Evolutionary conservation across 176 grass and related monocot species (phyloP), one percentile per base, ranked within the genome.

Genomic region (Ensete ventricosum): DNA sequence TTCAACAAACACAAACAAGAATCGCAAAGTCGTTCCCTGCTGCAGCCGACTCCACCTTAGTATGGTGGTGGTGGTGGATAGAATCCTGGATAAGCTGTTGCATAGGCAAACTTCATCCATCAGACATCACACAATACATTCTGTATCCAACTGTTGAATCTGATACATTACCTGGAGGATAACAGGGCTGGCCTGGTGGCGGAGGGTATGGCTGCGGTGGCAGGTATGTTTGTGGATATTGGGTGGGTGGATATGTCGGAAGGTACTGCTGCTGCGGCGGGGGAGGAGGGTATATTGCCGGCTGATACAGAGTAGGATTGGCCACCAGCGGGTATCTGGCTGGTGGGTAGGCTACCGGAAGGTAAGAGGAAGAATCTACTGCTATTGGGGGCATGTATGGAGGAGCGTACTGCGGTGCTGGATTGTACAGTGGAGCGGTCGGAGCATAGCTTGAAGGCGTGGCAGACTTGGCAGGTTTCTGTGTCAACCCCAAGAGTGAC

Each of bases 61-160:
- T 74, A 74, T 17, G 72, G 72, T 16, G 52, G 72, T 16, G 52
- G 72, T 29, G 72, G 72, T 34, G 72, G 72, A 57, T 71, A 53
- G 69, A 71, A 2, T n/a, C 48, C 69, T 2, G 34, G 69, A 34
- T 57, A 74, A 74, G 72, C 51, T 34, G 53, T 53, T 57, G 72
- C 72, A 57, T 16, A 12, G 1, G 57, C 7, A 29, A 57, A 55
- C 4, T 25, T 27, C 10, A 52, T 11, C 9, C 13, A 55, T 26
- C 22, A 24, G 11, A 2, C 9, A 9, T 34, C 11, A 74, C 27
- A 2, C 53, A 29, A 34, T 2, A 14, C 9, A 11, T 19, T 55
- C 8, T 74, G 9, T 17, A 29, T 73, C 49, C 9, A 54, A 3
- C 50, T 52, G n/a, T 1, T 21, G 26, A 49, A 11, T 23, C 9